These are phyloP conservation scores for Clonostachys rhizophaga DNA, from an alignment of 2,329 filamentous ascomycete genomes.

Conservation along the genomic window DNA sequence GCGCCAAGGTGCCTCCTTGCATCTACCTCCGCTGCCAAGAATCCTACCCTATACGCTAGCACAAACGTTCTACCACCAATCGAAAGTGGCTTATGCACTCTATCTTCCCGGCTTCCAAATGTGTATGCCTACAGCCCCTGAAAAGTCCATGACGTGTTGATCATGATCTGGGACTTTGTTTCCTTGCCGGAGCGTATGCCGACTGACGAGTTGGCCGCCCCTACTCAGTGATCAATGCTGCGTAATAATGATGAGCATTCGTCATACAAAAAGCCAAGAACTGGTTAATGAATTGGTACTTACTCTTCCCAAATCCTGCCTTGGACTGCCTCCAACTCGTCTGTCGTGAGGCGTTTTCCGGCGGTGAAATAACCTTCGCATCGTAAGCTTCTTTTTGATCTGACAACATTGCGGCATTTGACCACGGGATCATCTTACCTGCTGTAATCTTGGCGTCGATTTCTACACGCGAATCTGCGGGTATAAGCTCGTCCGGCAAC, in stretches of 20 bases:
- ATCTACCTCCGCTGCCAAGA: no score
- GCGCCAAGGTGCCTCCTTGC: no score
- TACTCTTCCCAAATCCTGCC: slow-evolving; percentile 89
- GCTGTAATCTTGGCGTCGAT: slow-evolving; percentile 98
- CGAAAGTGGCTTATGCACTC: no score
- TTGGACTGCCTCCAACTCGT: slow-evolving; percentile 80
- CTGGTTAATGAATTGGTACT: slow-evolving; percentile 9
- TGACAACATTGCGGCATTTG: background rate
- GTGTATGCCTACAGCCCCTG: no score
- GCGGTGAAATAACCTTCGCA: slow-evolving; percentile 70
- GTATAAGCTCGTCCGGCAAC: slow-evolving; percentile 90
- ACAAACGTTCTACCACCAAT: no score
- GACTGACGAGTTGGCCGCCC: no score
- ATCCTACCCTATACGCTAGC: no score
- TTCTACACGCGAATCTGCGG: slow-evolving; percentile 92
- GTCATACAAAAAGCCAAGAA: background rate
- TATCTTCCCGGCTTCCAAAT: no score
- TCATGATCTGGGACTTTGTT: no score
- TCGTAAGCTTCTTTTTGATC: background rate
- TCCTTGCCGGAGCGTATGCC: background rate
- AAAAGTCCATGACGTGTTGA: no score
- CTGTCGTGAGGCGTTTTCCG: slow-evolving; percentile 82
- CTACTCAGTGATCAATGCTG: slow-evolving; percentile 29
- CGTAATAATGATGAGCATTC: no score
- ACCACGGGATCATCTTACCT: slow-evolving; percentile 45